A percentile compares a stretch with the other conserved stretches of the same genome.
Conservation (phyloP, 208 protist species). For the Porcisia deanei region DNA sequence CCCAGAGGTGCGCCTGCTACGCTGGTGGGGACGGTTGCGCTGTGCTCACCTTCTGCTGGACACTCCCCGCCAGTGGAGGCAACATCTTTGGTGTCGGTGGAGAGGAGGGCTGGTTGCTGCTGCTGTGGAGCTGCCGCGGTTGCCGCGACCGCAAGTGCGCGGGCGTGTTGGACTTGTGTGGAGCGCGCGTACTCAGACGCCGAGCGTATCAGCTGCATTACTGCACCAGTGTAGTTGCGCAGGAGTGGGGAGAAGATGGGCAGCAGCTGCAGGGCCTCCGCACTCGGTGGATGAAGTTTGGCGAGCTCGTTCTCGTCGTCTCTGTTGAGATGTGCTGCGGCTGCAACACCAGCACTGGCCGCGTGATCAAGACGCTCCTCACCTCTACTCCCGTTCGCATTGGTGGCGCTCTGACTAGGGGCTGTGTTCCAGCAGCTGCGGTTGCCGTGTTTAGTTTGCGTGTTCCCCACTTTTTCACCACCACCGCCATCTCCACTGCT, state of each 20-base stretch:
- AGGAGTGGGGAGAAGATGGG: slow-evolving; percentile 36
- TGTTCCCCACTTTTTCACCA: not conserved
- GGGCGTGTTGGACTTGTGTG: slow-evolving; percentile 27
- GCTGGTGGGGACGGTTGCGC: not conserved
- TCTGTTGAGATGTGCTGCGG: not conserved
- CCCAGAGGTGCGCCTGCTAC: not conserved
- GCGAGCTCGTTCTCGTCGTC: slow-evolving; percentile 13
- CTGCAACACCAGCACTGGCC: slow-evolving; percentile 1
- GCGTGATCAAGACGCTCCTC: not conserved
- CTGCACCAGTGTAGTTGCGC: slow-evolving; percentile 31
- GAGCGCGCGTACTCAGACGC: slow-evolving; percentile 33
- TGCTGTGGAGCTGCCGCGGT: slow-evolving; percentile 13
- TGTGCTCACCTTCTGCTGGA: not conserved
- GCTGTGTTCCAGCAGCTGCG: not conserved
- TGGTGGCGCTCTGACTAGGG: not conserved
- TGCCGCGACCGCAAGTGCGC: slow-evolving; percentile 10
- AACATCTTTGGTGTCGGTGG: not conserved
- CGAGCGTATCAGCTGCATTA: slow-evolving; percentile 14
- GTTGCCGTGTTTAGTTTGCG: not conserved
- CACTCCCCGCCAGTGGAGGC: not conserved
- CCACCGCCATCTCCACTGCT: not conserved
- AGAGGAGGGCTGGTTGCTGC: not conserved
- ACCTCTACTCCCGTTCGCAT: not conserved
- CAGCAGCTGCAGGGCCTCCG: slow-evolving; percentile 35
- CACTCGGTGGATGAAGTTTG: slow-evolving; percentile 27